phyloP scores from a whole-genome alignment of 257 asterid genomes.

The Cordia subcordata region DNA sequence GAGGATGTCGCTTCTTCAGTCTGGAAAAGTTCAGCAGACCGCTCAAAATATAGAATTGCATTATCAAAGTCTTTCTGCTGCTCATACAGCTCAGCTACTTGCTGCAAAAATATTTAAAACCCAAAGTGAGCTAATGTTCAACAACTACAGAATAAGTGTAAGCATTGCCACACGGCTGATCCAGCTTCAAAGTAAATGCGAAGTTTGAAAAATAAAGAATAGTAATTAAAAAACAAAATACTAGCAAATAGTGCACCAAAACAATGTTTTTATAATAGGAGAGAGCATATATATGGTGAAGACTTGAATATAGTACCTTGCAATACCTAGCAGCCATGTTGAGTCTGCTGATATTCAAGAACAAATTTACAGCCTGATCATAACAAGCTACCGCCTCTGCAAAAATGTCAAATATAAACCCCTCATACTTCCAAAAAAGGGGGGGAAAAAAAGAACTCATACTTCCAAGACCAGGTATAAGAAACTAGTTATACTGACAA shows the following conservation, averaged over 20 bases:
- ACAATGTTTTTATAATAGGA: too few relatives aligned
- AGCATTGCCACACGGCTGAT: too few relatives aligned
- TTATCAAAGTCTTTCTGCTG: conserved; percentile 24
- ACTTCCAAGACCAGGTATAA: too few relatives aligned
- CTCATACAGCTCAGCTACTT: conserved; percentile 38
- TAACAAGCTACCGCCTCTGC: conserved; percentile 38
- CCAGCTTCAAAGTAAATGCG: too few relatives aligned
- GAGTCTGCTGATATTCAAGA: conserved; percentile 29
- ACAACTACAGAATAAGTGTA: conserved; percentile 7
- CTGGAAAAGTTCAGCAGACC: conserved; percentile 38
- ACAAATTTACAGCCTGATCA: conserved; percentile 33
- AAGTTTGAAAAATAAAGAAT: too few relatives aligned
- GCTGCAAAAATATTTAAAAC: conserved; percentile 15
- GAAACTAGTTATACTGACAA: too few relatives aligned
- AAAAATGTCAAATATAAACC: conserved; percentile 10
- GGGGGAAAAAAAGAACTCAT: too few relatives aligned
- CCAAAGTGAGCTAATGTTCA: conserved; percentile 8
- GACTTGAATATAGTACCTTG: conserved; percentile 22
- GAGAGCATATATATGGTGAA: too few relatives aligned
- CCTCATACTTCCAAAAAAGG: background rate
- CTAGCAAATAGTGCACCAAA: too few relatives aligned
- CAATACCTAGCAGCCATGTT: conserved; percentile 36
- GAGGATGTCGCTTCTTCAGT: conserved; percentile 33
- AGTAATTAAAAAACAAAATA: too few relatives aligned
- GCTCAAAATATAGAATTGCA: conserved; percentile 37